Evolutionary conservation across 2,329 filamentous ascomycete species (phyloP), one percentile per base, ranked within the genome.

Genomic region (Fusarium lateritium): DNA sequence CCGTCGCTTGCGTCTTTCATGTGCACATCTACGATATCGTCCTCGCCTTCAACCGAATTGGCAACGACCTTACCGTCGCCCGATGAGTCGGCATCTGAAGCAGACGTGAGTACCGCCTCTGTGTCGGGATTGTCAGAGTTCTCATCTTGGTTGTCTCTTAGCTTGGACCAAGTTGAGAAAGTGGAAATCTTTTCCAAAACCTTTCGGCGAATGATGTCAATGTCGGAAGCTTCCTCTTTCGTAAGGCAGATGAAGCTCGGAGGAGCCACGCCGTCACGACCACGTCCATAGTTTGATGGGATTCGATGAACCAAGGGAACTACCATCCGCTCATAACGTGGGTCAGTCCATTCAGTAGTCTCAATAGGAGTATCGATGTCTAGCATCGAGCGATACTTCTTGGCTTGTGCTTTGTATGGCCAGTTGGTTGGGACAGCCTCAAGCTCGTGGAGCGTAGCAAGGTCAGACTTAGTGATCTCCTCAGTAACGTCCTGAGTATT

Each of bases 21-120:
- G 1, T 92, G 92, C 17, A 99, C 90, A 76, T 98, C 93, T 7
- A 98, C 92, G 74, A 98, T 89, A 65, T 93, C 93, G 65, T 98
- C 94, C 77, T 98, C 95, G 11, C 94, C 92, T 76, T 94, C 91
- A 3, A 97, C 87, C 5, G 94, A 97, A 28, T 89, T 87, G 44
- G 93, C 91, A 60, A 91, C 88, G 46, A 97, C 85, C 75, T 91
- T 92, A 22, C 87, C 84, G 69, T 92, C 92, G 11, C 86, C 88
- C 6, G 89, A 89, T 6, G 89, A 91, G 66, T 92, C 88, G 5
- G 86, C 88, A 65, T 89, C 87, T 1, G 88, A 90, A 21, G 83
- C 84, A 17, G 84, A 90, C 58, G 90, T 88, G 13, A 92, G 83
- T 21, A 93, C 86, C 44, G 91, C 86, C 73, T 95, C 93, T 3